phyloP scores from a whole-genome alignment of 2,329 filamentous ascomycete species.

The Trichoderma simmonsii region DNA sequence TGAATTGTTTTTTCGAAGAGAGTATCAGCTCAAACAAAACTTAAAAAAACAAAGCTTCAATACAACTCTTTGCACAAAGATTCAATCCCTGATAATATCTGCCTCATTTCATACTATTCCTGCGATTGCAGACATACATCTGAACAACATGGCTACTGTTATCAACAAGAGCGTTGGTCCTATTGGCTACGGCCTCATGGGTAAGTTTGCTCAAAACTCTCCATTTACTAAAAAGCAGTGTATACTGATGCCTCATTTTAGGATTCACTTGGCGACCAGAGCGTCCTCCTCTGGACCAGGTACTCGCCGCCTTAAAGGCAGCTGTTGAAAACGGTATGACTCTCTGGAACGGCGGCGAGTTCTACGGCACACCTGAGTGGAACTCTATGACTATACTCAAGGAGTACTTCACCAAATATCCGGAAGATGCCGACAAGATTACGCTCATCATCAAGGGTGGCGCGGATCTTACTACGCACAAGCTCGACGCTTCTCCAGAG shows the following conservation, averaged over 20 bases:
- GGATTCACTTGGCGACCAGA: slow-evolving; percentile 44
- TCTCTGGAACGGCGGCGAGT: slow-evolving; percentile 62
- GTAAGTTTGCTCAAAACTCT: slow-evolving; percentile 31
- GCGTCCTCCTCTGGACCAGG: slow-evolving; percentile 43
- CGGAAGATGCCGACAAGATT: slow-evolving; percentile 60
- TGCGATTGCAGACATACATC: neutral
- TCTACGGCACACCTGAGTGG: slow-evolving; percentile 59
- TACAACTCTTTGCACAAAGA: neutral
- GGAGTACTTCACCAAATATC: slow-evolving; percentile 61
- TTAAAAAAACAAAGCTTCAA: neutral
- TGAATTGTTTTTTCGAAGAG: neutral
- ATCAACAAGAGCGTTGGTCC: slow-evolving; percentile 45
- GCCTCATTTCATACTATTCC: neutral
- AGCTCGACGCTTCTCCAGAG: slow-evolving; percentile 51
- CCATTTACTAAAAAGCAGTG: neutral
- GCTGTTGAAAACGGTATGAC: slow-evolving; percentile 45
- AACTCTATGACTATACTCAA: slow-evolving; percentile 59
- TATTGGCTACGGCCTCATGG: slow-evolving; percentile 55
- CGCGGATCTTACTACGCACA: slow-evolving; percentile 29
- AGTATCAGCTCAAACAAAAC: neutral
- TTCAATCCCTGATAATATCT: neutral
- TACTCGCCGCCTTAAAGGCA: slow-evolving; percentile 54
- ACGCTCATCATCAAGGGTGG: slow-evolving; percentile 63
- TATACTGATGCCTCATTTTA: slow-evolving; percentile 21
- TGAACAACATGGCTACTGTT: slow-evolving; percentile 26